These are phyloP conservation scores for Neonectria sp. DNA, from an alignment of 2,329 filamentous ascomycete species.

Conservation along the genomic window DNA sequence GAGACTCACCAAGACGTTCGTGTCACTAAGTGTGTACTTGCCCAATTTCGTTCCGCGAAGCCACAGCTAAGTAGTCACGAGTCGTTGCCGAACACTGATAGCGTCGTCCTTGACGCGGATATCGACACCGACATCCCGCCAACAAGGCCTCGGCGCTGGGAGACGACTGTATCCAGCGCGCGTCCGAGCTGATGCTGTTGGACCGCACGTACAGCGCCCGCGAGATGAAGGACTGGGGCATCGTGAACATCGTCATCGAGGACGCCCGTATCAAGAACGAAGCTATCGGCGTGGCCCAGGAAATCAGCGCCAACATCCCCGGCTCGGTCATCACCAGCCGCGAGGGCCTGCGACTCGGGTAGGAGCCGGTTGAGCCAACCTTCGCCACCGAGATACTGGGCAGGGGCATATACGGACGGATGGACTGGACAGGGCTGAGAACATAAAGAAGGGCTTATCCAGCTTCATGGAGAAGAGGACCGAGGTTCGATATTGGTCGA, in stretches of 20 bases:
- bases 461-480: conserved; percentile 83
- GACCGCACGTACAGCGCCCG: conserved; percentile 72
- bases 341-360: conserved; percentile 79
- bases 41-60: too few species aligned
- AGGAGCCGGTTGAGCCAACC: conserved; percentile 79
- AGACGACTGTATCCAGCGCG: too few species aligned
- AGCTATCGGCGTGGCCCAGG: conserved; percentile 73
- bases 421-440: conserved; percentile 78
- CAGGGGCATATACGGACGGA: conserved; percentile 70
- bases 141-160: too few species aligned
- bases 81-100: too few species aligned
- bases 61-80: too few species aligned
- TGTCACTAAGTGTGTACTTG: too few species aligned
- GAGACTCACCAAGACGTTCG: too few species aligned
- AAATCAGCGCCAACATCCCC: conserved; percentile 77
- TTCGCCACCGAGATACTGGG: conserved; percentile 71
- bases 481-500: conserved; percentile 15
- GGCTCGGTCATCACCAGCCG: conserved; percentile 82
- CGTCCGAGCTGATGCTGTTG: conserved; percentile 79
- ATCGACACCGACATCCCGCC: too few species aligned
- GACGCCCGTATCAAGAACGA: conserved; percentile 62
- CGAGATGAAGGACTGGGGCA: conserved; percentile 75
- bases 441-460: conserved; percentile 80
- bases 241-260: conserved; percentile 76
- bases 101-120: too few species aligned